phyloP scores from a whole-genome alignment of 2,329 filamentous ascomycete species.

The Stachybotrys elegans region DNA sequence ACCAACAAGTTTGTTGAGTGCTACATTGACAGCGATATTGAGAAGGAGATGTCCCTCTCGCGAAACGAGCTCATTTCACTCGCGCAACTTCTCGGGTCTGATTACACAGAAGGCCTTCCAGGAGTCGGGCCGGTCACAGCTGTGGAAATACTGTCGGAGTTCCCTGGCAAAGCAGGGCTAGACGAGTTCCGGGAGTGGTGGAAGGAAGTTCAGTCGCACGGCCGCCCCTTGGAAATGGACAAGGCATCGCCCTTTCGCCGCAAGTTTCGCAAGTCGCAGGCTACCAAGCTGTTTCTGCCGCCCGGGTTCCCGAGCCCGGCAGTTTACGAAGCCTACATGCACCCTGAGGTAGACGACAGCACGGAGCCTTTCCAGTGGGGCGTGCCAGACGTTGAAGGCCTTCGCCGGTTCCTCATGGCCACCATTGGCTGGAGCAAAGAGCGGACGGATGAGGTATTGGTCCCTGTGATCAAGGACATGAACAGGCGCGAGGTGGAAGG shows the following conservation, averaged over 20 bases:
- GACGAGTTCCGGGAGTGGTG: constrained; percentile 85
- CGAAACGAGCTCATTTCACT: constrained; percentile 84
- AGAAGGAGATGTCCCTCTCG: constrained; percentile 82
- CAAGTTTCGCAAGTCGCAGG: constrained; percentile 78
- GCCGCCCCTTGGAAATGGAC: constrained; percentile 60
- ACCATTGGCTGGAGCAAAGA: constrained; percentile 93
- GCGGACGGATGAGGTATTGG: constrained; percentile 88
- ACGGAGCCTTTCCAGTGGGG: constrained; percentile 89
- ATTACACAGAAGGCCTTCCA: constrained; percentile 89
- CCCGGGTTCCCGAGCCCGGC: constrained; percentile 70
- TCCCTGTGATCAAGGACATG: constrained; percentile 94
- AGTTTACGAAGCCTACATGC: constrained; percentile 77
- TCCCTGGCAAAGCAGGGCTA: constrained; percentile 58
- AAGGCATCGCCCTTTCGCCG: constrained; percentile 63
- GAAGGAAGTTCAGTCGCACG: constrained; percentile 65
- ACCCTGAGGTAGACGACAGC: constrained; percentile 79
- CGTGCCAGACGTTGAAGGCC: constrained; percentile 81
- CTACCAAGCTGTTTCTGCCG: constrained; percentile 80
- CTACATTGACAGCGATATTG: constrained; percentile 77
- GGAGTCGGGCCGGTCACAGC: constrained; percentile 93
- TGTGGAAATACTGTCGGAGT: constrained; percentile 90
- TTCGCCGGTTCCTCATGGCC: constrained; percentile 79
- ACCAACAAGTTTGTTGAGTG: constrained; percentile 97
- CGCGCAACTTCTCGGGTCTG: constrained; percentile 85
- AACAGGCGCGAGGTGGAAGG: constrained; percentile 83